Evolutionary conservation across 257 asterid genomes (phyloP).

Genomic region (Solanum commersonii): DNA sequence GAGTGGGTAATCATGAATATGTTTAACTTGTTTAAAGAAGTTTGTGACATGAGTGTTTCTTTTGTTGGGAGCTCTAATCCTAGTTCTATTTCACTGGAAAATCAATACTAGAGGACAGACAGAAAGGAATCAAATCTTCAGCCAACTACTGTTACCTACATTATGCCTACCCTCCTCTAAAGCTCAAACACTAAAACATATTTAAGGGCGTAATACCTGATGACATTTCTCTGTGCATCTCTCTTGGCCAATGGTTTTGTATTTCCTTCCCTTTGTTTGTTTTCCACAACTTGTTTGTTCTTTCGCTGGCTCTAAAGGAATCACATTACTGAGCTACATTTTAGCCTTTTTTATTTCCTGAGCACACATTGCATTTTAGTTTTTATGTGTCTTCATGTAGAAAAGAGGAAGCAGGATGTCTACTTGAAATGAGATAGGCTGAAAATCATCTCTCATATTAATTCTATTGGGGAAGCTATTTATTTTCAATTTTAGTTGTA

Average conservation of each 20-base stretch:
- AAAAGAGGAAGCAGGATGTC: not conserved
- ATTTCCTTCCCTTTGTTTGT: not conserved
- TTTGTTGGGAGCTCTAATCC: not conserved
- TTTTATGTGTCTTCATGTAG: not conserved
- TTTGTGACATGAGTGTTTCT: not conserved
- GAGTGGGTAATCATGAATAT: not conserved
- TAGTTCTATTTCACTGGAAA: not conserved
- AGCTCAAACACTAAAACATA: not conserved
- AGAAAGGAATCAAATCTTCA: not conserved
- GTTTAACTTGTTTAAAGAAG: not conserved
- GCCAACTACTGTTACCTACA: not conserved
- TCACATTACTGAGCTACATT: not conserved
- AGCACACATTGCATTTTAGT: not conserved
- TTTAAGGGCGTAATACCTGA: not conserved
- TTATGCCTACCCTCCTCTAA: not conserved
- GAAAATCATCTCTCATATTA: not conserved
- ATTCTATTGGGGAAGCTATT: not conserved
- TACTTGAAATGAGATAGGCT: not conserved
- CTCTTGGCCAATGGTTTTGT: not conserved
- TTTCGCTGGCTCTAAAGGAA: not conserved
- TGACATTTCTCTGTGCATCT: not conserved
- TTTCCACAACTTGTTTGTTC: not conserved
- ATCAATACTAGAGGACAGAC: not conserved
- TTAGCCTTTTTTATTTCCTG: not conserved
- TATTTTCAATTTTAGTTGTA: not conserved